Percentiles rank a stretch among this genome's conserved stretches.
Evolutionary conservation across 257 asterid genomes (phyloP).

Genomic region (Solanum megistacrolobum): DNA sequence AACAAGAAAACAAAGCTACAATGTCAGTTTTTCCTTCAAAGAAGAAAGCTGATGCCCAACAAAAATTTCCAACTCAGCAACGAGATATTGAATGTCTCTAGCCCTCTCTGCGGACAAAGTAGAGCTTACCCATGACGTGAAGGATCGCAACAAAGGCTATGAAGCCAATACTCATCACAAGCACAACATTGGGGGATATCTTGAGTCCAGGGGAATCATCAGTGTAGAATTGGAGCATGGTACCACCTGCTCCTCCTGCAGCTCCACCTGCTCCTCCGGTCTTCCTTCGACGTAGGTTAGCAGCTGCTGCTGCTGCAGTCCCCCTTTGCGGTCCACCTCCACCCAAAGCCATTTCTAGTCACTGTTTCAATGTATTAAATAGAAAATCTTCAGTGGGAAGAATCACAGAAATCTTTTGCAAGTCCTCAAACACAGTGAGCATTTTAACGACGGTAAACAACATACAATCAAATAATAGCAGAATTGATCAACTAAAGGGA

Average conservation of each 20-base stretch:
- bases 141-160: constrained; percentile 10
- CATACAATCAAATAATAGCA: neutral
- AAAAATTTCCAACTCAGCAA: neutral
- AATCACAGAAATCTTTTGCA: neutral
- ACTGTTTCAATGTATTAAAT: neutral
- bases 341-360: constrained; percentile 7
- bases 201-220: constrained; percentile 13
- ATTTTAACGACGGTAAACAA: neutral
- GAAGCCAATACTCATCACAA: constrained; percentile 16
- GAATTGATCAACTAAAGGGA: neutral
- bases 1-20: neutral
- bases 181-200: constrained; percentile 14
- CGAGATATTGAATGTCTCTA: neutral
- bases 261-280: neutral
- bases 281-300: constrained; percentile 9
- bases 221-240: constrained; percentile 16
- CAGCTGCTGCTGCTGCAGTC: constrained; percentile 9
- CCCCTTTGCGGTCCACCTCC: constrained; percentile 12
- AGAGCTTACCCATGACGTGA: constrained; percentile 16
- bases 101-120: constrained; percentile 6
- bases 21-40: neutral
- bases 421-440: neutral
- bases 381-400: neutral
- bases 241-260: constrained; percentile 5
- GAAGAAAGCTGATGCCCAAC: neutral